These are phyloP conservation scores for Populus tremula DNA, from an alignment of 345 rosid genomes.

Conservation along the genomic window DNA sequence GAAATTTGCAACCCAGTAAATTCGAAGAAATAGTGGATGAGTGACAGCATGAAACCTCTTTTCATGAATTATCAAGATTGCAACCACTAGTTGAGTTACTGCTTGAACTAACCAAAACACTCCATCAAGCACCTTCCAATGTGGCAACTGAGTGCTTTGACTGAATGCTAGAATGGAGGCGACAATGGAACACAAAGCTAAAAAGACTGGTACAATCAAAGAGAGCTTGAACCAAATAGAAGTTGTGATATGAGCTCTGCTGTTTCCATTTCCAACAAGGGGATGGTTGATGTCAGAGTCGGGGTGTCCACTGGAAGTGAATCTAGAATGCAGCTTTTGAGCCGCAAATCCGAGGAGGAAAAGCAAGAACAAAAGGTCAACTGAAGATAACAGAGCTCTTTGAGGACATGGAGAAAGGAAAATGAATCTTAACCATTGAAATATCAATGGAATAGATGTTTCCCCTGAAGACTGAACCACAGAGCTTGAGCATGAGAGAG, in stretches of 20 bases:
- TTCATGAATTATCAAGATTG: constrained; percentile 62
- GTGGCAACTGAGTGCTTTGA: constrained; percentile 21
- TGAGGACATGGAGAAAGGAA: constrained; percentile 83
- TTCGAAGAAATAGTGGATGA: constrained; percentile 64
- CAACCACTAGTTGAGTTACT: constrained; percentile 56
- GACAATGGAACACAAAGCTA: constrained; percentile 45
- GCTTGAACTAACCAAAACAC: constrained; percentile 76
- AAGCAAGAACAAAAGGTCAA: constrained; percentile 52
- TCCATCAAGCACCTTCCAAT: constrained; percentile 43
- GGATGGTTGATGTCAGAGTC: constrained; percentile 54
- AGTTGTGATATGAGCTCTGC: constrained; percentile 33
- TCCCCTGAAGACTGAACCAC: constrained; percentile 31
- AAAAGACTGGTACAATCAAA: constrained; percentile 35
- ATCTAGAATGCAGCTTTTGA: constrained; percentile 47
- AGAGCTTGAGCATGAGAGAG: constrained; percentile 61
- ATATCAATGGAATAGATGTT: constrained; percentile 36
- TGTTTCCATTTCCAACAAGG: constrained; percentile 35
- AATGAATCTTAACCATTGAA: constrained; percentile 73
- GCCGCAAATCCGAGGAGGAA: constrained; percentile 45
- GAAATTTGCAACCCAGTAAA: constrained; percentile 58
- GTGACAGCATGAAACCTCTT: constrained; percentile 56
- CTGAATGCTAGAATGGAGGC: constrained; percentile 51
- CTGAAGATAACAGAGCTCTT: constrained; percentile 53
- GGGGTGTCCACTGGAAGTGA: constrained; percentile 24
- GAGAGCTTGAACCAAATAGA: constrained; percentile 56